A percentile compares a stretch with the other conserved stretches of the same genome.
phyloP scores from a whole-genome alignment of 2,329 filamentous ascomycete genomes.

The Diaporthe helianthi region DNA sequence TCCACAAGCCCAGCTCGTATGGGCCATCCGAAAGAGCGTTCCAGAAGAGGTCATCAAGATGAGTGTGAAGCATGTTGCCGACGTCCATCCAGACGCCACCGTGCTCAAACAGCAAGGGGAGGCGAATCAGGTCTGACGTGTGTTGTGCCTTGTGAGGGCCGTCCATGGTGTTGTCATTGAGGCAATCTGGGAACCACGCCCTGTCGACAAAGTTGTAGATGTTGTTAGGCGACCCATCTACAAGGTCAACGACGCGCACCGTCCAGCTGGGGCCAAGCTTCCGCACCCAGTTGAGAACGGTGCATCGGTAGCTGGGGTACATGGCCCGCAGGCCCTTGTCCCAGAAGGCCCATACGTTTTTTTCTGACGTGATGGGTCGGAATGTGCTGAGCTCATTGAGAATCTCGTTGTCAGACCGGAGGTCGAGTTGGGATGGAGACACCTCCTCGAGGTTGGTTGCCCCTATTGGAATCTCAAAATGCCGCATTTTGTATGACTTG shows the following conservation, averaged over 20 bases:
- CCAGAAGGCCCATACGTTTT: constrained; percentile 56
- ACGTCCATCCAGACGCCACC: constrained; percentile 50
- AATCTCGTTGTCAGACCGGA: constrained; percentile 42
- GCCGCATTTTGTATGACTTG: neutral
- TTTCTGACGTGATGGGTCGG: constrained; percentile 47
- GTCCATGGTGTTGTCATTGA: constrained; percentile 3
- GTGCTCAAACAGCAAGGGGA: constrained; percentile 44
- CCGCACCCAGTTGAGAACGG: constrained; percentile 52
- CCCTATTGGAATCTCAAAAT: neutral
- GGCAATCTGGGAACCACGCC: neutral
- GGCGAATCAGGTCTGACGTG: constrained; percentile 51
- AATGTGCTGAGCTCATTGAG: constrained; percentile 40
- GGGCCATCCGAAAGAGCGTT: constrained; percentile 42
- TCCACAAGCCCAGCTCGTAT: constrained; percentile 47
- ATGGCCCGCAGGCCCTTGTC: constrained; percentile 47
- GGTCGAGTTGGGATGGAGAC: neutral
- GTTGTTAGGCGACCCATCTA: constrained; percentile 40
- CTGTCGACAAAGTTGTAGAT: constrained; percentile 36
- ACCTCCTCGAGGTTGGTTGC: constrained; percentile 7
- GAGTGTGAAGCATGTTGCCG: constrained; percentile 45
- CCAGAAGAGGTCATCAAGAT: constrained; percentile 46
- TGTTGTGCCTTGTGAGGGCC: constrained; percentile 43
- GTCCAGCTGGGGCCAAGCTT: constrained; percentile 48
- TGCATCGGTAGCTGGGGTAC: constrained; percentile 47
- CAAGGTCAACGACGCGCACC: constrained; percentile 48